Evolutionary conservation across 805 yeast genomes (phyloP).

Genomic region (Ogataea sp.): DNA sequence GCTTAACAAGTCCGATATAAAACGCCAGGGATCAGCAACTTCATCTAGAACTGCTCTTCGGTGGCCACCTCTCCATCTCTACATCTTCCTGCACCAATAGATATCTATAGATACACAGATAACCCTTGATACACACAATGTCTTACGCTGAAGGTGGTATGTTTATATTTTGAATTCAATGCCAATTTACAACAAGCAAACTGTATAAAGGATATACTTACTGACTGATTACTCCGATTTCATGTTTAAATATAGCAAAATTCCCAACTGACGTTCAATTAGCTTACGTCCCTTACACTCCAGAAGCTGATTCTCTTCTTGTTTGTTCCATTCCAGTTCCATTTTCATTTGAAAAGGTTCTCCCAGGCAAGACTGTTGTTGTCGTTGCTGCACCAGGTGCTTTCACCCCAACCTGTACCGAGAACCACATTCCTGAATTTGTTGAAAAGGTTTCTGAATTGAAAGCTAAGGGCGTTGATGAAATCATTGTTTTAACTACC

Average conservation of each 20-base stretch:
- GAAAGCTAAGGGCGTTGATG: slow-evolving; percentile 31
- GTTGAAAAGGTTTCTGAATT: slow-evolving; percentile 26
- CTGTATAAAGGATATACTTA: no score
- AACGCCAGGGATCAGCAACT: no score
- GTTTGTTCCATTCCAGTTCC: slow-evolving; percentile 32
- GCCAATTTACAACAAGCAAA: no score
- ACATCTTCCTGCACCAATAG: no score
- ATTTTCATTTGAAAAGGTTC: slow-evolving; percentile 26
- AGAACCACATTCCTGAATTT: slow-evolving; percentile 33
- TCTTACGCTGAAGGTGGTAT: slow-evolving; percentile 3
- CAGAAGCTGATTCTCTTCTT: slow-evolving; percentile 26
- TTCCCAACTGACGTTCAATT: slow-evolving; percentile 25
- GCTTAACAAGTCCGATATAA: no score
- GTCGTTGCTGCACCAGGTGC: slow-evolving; percentile 44
- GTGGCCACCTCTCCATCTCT: no score
- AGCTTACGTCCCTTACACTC: slow-evolving; percentile 34
- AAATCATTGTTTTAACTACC: slow-evolving; percentile 29
- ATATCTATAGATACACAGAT: no score
- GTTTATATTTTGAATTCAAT: no score
- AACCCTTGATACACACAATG: slow-evolving; percentile 2
- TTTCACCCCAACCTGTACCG: slow-evolving; percentile 42
- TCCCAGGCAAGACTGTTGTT: slow-evolving; percentile 31
- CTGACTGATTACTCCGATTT: slow-evolving; percentile 6
- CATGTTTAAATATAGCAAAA: not conserved
- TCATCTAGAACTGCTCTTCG: no score